Percentiles rank a stretch among this genome's conserved stretches.
Evolutionary conservation across 129 eudicot species (phyloP).

Genomic region (Apium graveolens): DNA sequence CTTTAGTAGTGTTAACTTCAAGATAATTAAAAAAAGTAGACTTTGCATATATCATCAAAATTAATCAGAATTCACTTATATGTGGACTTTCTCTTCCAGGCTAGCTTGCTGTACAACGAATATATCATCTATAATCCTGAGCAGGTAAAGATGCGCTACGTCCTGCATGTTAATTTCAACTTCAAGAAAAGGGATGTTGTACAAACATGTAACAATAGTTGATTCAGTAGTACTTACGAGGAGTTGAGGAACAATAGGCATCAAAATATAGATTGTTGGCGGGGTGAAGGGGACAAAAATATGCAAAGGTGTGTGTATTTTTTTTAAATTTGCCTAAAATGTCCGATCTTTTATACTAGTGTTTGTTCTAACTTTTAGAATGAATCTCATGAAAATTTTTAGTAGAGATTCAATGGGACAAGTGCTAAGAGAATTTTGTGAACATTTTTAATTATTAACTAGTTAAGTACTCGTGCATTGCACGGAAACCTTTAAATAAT

Average conservation of each 20-base stretch:
- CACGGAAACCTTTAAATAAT: no score
- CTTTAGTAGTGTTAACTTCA: background rate
- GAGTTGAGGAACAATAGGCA: no score
- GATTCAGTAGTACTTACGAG: no score
- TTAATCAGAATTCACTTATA: background rate
- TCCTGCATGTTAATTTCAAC: slow-evolving; percentile 69
- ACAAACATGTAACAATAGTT: no score
- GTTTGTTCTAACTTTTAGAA: no score
- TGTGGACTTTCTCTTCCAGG: slow-evolving; percentile 41
- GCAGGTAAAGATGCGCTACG: slow-evolving; percentile 91
- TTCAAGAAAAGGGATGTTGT: no score
- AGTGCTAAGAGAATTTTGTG: no score
- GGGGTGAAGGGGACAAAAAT: background rate
- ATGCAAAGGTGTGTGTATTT: background rate
- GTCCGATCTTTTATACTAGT: background rate
- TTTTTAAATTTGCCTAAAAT: background rate
- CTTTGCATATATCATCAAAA: background rate
- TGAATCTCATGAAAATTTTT: no score
- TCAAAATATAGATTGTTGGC: no score
- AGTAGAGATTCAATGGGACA: no score
- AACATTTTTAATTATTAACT: no score
- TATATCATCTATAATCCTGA: slow-evolving; percentile 88
- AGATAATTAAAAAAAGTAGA: background rate
- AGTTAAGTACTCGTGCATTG: no score
- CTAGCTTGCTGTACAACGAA: slow-evolving; percentile 66